Evolutionary conservation across 1,284 basidiomycete genomes (phyloP).

Genomic region (Sporisorium iseilematis-ciliati): DNA sequence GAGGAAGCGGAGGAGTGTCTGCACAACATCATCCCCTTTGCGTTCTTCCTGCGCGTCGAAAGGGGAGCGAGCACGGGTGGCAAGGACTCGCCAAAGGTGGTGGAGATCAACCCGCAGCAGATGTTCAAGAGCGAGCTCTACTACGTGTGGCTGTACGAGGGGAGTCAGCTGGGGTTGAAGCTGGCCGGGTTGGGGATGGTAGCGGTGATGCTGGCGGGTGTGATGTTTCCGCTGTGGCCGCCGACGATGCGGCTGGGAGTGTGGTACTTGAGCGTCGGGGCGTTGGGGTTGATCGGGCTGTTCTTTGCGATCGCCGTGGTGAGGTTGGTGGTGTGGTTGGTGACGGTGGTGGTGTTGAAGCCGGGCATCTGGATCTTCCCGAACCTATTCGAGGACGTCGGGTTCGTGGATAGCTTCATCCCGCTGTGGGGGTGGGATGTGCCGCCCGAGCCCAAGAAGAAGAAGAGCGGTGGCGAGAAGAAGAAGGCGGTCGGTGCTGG

Average conservation of each 20-base stretch:
- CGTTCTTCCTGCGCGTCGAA: constrained; percentile 69
- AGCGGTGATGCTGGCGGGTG: constrained; percentile 90
- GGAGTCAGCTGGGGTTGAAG: constrained; percentile 91
- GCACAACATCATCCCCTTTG: constrained; percentile 79
- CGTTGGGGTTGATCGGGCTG: constrained; percentile 87
- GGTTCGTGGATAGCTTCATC: constrained; percentile 98
- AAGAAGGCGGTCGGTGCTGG: constrained; percentile 19
- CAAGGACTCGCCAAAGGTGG: constrained; percentile 53
- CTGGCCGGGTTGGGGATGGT: constrained; percentile 94
- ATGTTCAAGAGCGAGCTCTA: constrained; percentile 72
- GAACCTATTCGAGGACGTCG: constrained; percentile 96
- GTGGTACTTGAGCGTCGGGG: constrained; percentile 91
- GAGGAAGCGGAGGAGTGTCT: constrained; percentile 81
- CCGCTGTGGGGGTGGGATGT: constrained; percentile 98
- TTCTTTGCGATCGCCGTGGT: constrained; percentile 94
- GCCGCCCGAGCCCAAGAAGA: constrained; percentile 72
- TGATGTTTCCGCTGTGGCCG: constrained; percentile 99
- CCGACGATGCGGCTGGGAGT: constrained; percentile 91
- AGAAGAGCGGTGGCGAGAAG: constrained; percentile 65
- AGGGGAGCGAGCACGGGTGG: constrained; percentile 74
- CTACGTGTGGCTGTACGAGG: constrained; percentile 97
- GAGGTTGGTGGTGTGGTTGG: constrained; percentile 91
- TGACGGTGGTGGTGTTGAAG: constrained; percentile 85
- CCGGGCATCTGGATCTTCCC: constrained; percentile 99
- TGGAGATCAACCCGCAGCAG: constrained; percentile 82